phyloP scores from a whole-genome alignment of 2,329 filamentous ascomycete species.

The Aspergillus uvarum region DNA sequence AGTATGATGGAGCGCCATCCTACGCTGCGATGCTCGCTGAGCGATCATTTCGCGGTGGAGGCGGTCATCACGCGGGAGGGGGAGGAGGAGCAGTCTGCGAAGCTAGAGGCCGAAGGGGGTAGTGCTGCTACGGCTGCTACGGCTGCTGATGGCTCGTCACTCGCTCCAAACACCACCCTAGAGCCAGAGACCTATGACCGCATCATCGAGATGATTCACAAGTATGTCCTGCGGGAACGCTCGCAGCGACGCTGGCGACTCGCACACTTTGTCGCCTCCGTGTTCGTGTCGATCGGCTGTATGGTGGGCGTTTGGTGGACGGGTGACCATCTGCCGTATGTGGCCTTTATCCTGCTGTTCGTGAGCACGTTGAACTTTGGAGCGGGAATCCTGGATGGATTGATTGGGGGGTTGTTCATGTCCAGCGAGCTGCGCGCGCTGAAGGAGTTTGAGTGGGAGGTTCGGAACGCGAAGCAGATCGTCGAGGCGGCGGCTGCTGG shows the following conservation, averaged over 20 bases:
- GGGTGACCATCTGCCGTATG: constrained; percentile 62
- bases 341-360: constrained; percentile 77
- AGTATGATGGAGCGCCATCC: constrained; percentile 82
- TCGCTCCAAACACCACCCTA: constrained; percentile 31
- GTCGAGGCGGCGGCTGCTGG: background rate
- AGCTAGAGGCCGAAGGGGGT: background rate
- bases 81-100: constrained; percentile 13
- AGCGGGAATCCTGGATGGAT: constrained; percentile 75
- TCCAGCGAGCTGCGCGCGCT: constrained; percentile 78
- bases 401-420: constrained; percentile 86
- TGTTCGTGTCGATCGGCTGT: constrained; percentile 70
- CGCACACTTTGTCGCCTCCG: constrained; percentile 68
- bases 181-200: constrained; percentile 63
- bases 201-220: constrained; percentile 68
- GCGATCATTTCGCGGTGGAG: constrained; percentile 92
- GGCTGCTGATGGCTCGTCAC: constrained; percentile 3
- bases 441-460: constrained; percentile 92
- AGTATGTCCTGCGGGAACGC: constrained; percentile 69
- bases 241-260: constrained; percentile 70
- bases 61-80: constrained; percentile 62
- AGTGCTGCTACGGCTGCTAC: background rate
- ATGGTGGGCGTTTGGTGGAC: constrained; percentile 85
- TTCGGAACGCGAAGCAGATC: constrained; percentile 59
- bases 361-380: constrained; percentile 74
- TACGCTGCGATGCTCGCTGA: constrained; percentile 77